Percentiles rank a stretch among this genome's conserved stretches.
These are phyloP conservation scores for Cyclostephanos invisitatus DNA, from an alignment of 108 stramenopile species.

Conservation along the genomic window DNA sequence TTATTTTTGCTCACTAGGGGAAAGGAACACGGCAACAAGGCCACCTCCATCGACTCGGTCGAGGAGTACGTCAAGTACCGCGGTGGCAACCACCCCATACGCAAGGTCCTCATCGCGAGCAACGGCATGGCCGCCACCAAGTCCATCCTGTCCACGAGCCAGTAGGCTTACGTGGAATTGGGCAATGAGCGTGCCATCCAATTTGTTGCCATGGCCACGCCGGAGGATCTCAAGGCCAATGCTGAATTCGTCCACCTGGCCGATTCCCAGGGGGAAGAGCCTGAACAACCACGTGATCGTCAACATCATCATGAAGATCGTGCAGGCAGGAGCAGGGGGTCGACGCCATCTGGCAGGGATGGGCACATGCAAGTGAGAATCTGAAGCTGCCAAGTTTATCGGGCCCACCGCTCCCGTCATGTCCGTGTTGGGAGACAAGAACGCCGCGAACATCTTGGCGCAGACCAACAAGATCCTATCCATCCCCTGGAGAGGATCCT, in stretches of 20 bases:
- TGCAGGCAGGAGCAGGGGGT: slow-evolving; percentile 82
- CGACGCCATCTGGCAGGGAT: slow-evolving; percentile 95
- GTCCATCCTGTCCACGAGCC: slow-evolving; percentile 96
- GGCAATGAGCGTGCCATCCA: slow-evolving; percentile 94
- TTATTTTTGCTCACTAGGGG: not conserved
- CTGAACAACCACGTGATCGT: slow-evolving; percentile 95
- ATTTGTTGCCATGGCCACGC: slow-evolving; percentile 98
- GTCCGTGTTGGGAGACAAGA: too few species aligned
- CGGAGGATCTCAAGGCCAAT: slow-evolving; percentile 96
- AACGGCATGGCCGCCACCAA: slow-evolving; percentile 99
- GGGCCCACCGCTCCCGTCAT: slow-evolving; percentile 94
- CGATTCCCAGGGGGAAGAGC: slow-evolving; percentile 91
- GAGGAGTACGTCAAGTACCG: slow-evolving; percentile 90
- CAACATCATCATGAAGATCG: slow-evolving; percentile 83
- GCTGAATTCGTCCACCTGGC: slow-evolving; percentile 97
- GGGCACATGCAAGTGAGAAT: slow-evolving; percentile 96
- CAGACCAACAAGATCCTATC: slow-evolving; percentile 95
- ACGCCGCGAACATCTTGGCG: slow-evolving; percentile 94
- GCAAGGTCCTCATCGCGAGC: slow-evolving; percentile 93
- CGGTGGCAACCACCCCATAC: slow-evolving; percentile 85
- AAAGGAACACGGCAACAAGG: too few species aligned
- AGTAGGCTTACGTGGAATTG: slow-evolving; percentile 98
- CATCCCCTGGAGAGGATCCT: slow-evolving; percentile 96
- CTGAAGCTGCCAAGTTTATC: slow-evolving; percentile 92
- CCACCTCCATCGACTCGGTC: slow-evolving; percentile 49